Conservation (phyloP, 768 basidiomycete species). For the Boletus patriciae region DNA sequence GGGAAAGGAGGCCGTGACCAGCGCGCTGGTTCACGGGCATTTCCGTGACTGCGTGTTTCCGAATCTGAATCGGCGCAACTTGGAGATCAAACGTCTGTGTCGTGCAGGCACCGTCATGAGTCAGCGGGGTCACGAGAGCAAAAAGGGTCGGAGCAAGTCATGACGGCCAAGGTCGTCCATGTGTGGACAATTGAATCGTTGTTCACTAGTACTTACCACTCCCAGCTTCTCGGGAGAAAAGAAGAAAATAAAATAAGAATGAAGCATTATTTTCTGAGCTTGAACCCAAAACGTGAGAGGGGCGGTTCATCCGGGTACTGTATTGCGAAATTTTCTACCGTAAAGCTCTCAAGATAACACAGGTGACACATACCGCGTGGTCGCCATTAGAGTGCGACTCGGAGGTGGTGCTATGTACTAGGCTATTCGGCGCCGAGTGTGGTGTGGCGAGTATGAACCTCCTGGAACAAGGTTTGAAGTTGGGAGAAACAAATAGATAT, state of each 20-base stretch:
- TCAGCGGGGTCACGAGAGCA: conserved; percentile 8
- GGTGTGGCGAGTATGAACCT: background rate
- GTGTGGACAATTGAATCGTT: conserved; percentile 9
- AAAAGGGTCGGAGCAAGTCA: conserved; percentile 1
- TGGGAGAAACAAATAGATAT: conserved; percentile 5
- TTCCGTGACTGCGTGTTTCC: conserved; percentile 11
- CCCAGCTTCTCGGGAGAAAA: conserved; percentile 3
- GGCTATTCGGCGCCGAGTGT: background rate
- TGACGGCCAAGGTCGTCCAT: background rate
- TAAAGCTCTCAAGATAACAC: background rate
- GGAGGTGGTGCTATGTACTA: too few species aligned
- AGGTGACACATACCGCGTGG: conserved; percentile 15
- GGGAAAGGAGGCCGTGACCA: conserved; percentile 1
- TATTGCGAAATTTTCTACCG: background rate
- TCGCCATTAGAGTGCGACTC: background rate
- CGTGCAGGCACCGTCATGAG: conserved; percentile 10
- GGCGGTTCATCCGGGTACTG: conserved; percentile 1
- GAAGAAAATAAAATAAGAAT: background rate
- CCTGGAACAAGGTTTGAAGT: conserved; percentile 24
- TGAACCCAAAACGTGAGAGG: conserved; percentile 15
- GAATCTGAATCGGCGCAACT: conserved; percentile 9
- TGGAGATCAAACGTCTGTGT: conserved; percentile 8
- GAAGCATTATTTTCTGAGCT: conserved; percentile 11
- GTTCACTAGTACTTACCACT: background rate
- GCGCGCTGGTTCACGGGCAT: conserved; percentile 11